Conservation (phyloP, 2,329 filamentous ascomycete species). For the Penicillium fuscoglaucum region DNA sequence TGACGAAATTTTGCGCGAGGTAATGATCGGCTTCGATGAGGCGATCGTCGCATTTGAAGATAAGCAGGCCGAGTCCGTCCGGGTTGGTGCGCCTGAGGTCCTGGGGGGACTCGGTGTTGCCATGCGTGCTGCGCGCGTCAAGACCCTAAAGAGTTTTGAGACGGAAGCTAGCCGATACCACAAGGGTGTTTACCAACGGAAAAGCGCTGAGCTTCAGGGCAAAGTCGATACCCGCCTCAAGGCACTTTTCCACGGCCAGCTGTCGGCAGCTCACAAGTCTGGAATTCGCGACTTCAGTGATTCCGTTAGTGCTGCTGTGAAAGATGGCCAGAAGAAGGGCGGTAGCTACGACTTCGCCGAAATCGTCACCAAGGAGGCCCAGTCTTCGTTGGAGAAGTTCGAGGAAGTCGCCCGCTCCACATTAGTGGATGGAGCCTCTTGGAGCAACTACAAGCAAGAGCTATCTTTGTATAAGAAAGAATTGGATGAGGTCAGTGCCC, state of each 20-base stretch:
- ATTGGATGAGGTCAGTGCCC: conserved; percentile 80
- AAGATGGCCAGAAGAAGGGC: conserved; percentile 88
- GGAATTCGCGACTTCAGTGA: conserved; percentile 84
- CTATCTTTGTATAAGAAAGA: conserved; percentile 82
- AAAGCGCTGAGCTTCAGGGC: conserved; percentile 77
- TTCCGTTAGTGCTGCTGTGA: conserved; percentile 81
- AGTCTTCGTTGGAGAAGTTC: conserved; percentile 71
- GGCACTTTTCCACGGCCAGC: conserved; percentile 81
- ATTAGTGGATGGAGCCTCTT: conserved; percentile 74
- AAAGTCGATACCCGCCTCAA: conserved; percentile 91
- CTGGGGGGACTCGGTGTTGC: conserved; percentile 71
- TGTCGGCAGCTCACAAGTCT: conserved; percentile 83
- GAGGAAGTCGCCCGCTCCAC: conserved; percentile 72
- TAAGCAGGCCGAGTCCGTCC: conserved; percentile 72
- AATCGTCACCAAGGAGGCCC: conserved; percentile 83
- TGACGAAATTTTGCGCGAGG: conserved; percentile 92
- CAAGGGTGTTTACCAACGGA: conserved; percentile 88
- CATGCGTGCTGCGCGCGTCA: conserved; percentile 70
- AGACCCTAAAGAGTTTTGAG: conserved; percentile 81
- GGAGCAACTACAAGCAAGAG: conserved; percentile 85
- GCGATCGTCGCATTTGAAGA: conserved; percentile 83
- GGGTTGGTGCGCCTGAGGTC: conserved; percentile 70
- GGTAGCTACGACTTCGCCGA: conserved; percentile 91
- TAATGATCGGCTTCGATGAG: conserved; percentile 78
- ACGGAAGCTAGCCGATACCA: conserved; percentile 90